phyloP scores from a whole-genome alignment of 768 basidiomycete species.

The Dictyophora rubrovolvata region DNA sequence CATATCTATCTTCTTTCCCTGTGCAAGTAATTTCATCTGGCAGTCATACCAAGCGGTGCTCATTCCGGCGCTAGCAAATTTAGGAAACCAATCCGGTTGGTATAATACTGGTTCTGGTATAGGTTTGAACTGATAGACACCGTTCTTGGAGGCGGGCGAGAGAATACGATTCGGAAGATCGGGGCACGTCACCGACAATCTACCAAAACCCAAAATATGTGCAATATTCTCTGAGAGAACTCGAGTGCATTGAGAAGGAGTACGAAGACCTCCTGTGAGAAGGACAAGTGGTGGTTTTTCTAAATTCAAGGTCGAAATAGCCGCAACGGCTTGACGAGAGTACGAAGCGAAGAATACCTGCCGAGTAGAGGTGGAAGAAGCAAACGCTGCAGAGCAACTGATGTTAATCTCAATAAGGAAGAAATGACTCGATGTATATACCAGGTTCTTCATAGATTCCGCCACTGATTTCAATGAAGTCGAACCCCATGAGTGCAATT shows the following conservation, averaged over 20 bases:
- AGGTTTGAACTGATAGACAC: slow-evolving; percentile 1
- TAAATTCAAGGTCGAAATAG: slow-evolving; percentile 17
- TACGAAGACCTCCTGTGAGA: slow-evolving; percentile 71
- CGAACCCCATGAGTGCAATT: slow-evolving; percentile 60
- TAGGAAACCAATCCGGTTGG: slow-evolving; percentile 32
- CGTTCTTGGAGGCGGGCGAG: background rate
- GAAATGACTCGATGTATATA: slow-evolving; percentile 18
- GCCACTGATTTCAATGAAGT: slow-evolving; percentile 84
- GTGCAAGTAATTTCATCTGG: slow-evolving; percentile 43
- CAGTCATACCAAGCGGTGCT: slow-evolving; percentile 59
- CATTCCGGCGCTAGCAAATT: slow-evolving; percentile 55
- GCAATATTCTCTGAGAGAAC: slow-evolving; percentile 49
- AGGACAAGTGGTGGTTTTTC: slow-evolving; percentile 48
- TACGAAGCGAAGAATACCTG: slow-evolving; percentile 70
- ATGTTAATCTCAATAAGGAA: background rate
- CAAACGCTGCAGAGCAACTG: slow-evolving; percentile 17
- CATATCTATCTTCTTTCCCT: slow-evolving; percentile 6
- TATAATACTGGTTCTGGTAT: slow-evolving; percentile 7
- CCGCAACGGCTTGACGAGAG: slow-evolving; percentile 38
- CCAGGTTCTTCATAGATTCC: slow-evolving; percentile 79
- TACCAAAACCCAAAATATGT: slow-evolving; percentile 68
- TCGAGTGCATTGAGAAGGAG: slow-evolving; percentile 41
- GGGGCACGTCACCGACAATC: slow-evolving; percentile 55
- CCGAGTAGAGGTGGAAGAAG: slow-evolving; percentile 36
- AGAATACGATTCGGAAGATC: slow-evolving; percentile 34